Evolutionary conservation across 2,329 filamentous ascomycete genomes (phyloP), one percentile per base, ranked within the genome.

Genomic region (Ophiostoma piceae): DNA sequence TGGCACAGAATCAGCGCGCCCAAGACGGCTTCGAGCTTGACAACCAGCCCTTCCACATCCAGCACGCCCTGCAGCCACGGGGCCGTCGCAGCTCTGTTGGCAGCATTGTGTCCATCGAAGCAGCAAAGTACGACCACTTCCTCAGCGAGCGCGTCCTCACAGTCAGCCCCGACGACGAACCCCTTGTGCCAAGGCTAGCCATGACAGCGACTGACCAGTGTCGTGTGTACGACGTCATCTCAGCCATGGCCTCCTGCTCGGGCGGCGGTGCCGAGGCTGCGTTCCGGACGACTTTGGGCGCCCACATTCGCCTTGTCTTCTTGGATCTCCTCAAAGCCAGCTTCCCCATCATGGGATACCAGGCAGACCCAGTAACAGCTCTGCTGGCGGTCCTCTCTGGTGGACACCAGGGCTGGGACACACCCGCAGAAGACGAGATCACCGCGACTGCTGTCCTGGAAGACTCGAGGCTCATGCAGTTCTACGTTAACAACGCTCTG

Each of bases 281-380:
- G 65, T 84, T 87, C 75, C 80, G 84, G 22, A 78, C 81, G 1
- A 79, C 88, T 35, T 84, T 90, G 7, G 85, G 87, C 62, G 85
- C 87, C 57, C 85, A 87, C 72, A 83, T 90, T 75, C 87, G 91
- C 35, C 77, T 84, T 37, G 82, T 85, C 9, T 86, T 94, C 66
- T 80, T 94, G 47, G 89, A 92, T 72, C 82, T 95, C 12, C 81
- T 95, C 64, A 88, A 89, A 71, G 84, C 87, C 51, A 88, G 88
- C 16, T 84, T 90, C 67, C 83, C 86, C 3, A 83, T 89, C 54
- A 83, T 94, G 60, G 87, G 88, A 11, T 96, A 96, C 77, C 88
- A 88, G 69, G 85, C 86, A 0, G 90, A 93, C 68, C 83, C 93
- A 3, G 82, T 96, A 9, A 82, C 84, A 43, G 84, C 89, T 0